Base-by-base conservation (phyloP, 345 rosid species). In the Mercurialis annua region DNA sequence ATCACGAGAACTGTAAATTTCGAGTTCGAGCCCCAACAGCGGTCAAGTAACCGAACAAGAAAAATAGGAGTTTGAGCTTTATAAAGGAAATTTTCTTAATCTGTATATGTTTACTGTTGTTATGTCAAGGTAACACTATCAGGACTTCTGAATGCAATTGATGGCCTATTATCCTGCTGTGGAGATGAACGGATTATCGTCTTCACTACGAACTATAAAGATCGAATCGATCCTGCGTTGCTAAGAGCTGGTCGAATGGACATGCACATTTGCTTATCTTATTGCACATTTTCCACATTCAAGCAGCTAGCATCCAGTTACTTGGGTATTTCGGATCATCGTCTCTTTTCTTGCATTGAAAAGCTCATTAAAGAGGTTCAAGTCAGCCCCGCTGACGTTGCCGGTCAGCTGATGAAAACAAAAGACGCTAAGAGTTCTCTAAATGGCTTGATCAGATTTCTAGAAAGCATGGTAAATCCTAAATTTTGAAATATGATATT, bases 161-260 rank as follows among this genome's bases (percentile, higher is more conserved):
- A 83, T 31, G 86, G 86, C 0, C 69, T 83, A 1, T 43, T 71
- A 53, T 76, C 84, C 0, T 80, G 84, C 75, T 78, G 87, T 55
- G 87, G 82, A 57, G 81, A 80, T 6, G 84, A 73, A 69, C 71
- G 84, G 81, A 74, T 83, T 44, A 67, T 77, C 2, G 71, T 83
- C 16, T 80, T 83, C 79, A 83, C 86, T 11, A 83, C 84, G 1
- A 83, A 83, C 47, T 71, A 66, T 51, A 80, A 50, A 29, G 87
- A 83, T 31, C 58, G 70, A 14, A 65, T 83, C 2, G 87, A 80
- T 34, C 78, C 80, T 10, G 82, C 87, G 0, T 49, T 81, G 65
- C 55, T 78, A n/a, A 69, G 85, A 70, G 71, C 82, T 0, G 85
- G 85, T 1, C 85, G 79, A 0, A 81, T 81, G 82, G 85, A 81